These are phyloP conservation scores for Diplotaxis tenuifolia DNA, from an alignment of 345 rosid species.

Conservation along the genomic window DNA sequence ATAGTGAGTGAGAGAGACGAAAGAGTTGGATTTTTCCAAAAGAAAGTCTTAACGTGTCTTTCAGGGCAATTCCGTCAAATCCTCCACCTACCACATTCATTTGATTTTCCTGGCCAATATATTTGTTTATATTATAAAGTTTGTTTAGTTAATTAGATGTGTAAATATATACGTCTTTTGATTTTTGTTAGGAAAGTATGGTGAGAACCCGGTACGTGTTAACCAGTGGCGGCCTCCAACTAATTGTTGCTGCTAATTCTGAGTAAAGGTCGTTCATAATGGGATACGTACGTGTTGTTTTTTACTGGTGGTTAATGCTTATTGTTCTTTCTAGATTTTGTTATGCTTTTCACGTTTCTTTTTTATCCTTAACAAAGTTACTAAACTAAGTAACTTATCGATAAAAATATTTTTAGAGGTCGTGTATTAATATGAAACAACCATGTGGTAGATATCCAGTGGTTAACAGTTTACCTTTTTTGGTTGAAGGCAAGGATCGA, in stretches of 20 bases:
- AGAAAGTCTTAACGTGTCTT: slow-evolving; percentile 26
- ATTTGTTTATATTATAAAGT: not conserved
- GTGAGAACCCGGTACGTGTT: slow-evolving; percentile 27
- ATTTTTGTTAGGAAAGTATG: not conserved
- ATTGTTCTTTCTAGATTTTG: slow-evolving; percentile 17
- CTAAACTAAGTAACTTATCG: not conserved
- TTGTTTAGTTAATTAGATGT: not conserved
- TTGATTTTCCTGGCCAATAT: slow-evolving; percentile 3
- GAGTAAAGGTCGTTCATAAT: not conserved
- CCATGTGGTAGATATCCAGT: not conserved
- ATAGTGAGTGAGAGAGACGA: not conserved
- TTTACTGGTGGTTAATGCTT: not conserved
- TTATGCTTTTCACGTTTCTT: slow-evolving; percentile 1
- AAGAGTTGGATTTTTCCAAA: not conserved
- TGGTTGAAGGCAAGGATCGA: not conserved
- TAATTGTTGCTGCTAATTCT: slow-evolving; percentile 18
- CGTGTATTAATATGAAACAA: not conserved
- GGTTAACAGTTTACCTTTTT: not conserved
- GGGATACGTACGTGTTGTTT: slow-evolving; percentile 3
- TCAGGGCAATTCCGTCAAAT: slow-evolving; percentile 32
- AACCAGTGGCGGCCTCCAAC: slow-evolving; percentile 17
- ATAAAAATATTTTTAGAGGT: not conserved
- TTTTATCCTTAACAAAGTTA: not conserved
- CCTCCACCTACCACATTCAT: slow-evolving; percentile 36
- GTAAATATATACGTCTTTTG: not conserved